Base-by-base conservation (phyloP, 73 alveolate genomes). In the Paramecium caudatum region DNA sequence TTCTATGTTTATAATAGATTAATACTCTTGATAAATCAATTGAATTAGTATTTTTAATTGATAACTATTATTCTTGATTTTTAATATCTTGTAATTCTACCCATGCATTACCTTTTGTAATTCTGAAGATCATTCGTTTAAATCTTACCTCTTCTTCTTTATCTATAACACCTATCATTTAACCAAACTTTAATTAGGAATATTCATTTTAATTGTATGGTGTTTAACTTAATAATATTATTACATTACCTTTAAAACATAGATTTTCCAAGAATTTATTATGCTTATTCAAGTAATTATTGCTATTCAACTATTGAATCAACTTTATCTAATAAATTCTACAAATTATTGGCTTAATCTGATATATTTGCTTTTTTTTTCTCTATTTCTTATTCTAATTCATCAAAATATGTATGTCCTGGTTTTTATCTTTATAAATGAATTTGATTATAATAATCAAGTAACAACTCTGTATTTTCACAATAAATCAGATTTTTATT, bases 101-200 rank as follows among this genome's bases (percentile, higher is more conserved):
- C 93, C 93, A 88, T 3, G 98, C 99, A 70, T 97, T 95, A 43
- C 99, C 99, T 92, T 97, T 95, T 25, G 98, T 95, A 13, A 95
- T 93, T 94, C 99, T 96, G 85, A 97, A 97, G 43, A 98, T 90
- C 83, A 96, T 81, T 87, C 97, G 95, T 80, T 94, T 96, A 41
- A 98, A 92, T 85, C 99, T 94, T 39, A 83, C 81, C 65, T 91
- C 94, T 37, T 98, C 99, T 39, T 82, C 96, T 27, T 17, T 70
- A 36, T 98, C 96, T 48, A 98, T 94, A 10, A 97, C 94, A 10
- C 99, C 99, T 8, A 98, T 97, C 23, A 65, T 25, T 65, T 65
- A 13, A 10, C 83, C 49, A 33, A 65, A 65, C 39, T 65, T 65
- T 32, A 65, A 30, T 65, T 55, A 21, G 23, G 23, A 21, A 55